Evolutionary conservation across 306 rosid species (phyloP).

Genomic region (Vigna radiata): DNA sequence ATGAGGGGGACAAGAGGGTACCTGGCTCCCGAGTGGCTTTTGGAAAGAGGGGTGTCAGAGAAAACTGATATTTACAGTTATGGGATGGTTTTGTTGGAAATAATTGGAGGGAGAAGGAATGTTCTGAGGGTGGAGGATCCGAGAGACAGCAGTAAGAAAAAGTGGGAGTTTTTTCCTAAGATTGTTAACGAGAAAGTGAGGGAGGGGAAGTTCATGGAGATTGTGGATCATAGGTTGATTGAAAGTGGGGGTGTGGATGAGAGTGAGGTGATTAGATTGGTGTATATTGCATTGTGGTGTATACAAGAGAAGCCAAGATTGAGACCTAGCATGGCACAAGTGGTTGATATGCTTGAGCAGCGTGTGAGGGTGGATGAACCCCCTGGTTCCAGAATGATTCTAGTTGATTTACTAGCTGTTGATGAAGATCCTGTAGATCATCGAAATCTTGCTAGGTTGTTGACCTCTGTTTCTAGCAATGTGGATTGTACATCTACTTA

Average conservation of each 20-base stretch:
- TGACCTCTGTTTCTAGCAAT: constrained; percentile 41
- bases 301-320: constrained; percentile 80
- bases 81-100: constrained; percentile 93
- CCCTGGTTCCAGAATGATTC: constrained; percentile 74
- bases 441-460: constrained; percentile 33
- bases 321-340: constrained; percentile 73
- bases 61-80: constrained; percentile 82
- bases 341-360: constrained; percentile 88
- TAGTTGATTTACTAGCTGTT: constrained; percentile 63
- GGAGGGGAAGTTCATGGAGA: constrained; percentile 77
- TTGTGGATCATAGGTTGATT: constrained; percentile 64
- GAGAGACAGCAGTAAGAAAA: constrained; percentile 46
- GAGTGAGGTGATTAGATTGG: constrained; percentile 65
- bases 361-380: constrained; percentile 70
- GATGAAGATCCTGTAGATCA: constrained; percentile 58
- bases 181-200: constrained; percentile 70
- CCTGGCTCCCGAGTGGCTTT: constrained; percentile 92
- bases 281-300: constrained; percentile 83
- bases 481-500: constrained; percentile 40
- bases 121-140: constrained; percentile 53
- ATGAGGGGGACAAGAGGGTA: constrained; percentile 90
- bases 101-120: constrained; percentile 83
- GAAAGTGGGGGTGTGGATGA: constrained; percentile 60
- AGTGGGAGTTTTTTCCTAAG: constrained; percentile 73
- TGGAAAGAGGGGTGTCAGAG: constrained; percentile 83